phyloP scores from a whole-genome alignment of 1,284 basidiomycete genomes.

The Jaminaea rosea region DNA sequence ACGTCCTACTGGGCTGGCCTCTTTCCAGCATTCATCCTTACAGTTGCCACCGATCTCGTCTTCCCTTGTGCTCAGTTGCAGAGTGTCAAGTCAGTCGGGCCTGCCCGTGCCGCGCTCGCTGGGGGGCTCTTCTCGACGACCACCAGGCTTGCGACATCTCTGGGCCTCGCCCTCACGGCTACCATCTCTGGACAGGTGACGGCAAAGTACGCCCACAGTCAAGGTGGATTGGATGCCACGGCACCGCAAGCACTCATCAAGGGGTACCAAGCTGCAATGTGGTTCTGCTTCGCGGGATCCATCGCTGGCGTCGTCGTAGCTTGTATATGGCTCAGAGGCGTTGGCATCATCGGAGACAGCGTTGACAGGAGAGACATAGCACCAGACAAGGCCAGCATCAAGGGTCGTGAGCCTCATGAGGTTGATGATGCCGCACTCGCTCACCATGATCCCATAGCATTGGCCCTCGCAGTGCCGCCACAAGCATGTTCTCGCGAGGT shows the following conservation, averaged over 20 bases:
- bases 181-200: constrained; percentile 29
- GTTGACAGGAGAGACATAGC: background rate
- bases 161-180: constrained; percentile 31
- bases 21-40: constrained; percentile 65
- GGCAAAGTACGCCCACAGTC: background rate
- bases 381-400: too few species aligned
- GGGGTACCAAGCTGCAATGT: background rate
- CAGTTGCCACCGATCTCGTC: constrained; percentile 28
- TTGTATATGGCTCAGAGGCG: background rate
- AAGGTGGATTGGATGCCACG: background rate
- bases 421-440: too few species aligned
- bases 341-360: background rate
- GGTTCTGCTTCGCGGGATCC: background rate
- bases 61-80: constrained; percentile 27
- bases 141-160: constrained; percentile 32
- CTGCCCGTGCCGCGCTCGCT: constrained; percentile 27
- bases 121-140: constrained; percentile 38
- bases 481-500: too few species aligned
- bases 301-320: background rate
- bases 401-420: too few species aligned
- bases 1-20: constrained; percentile 68
- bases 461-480: too few species aligned
- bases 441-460: too few species aligned
- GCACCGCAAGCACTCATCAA: background rate
- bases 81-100: constrained; percentile 21